These are phyloP conservation scores for Colletotrichum phormii DNA, from an alignment of 2,329 filamentous ascomycete genomes.

Conservation along the genomic window DNA sequence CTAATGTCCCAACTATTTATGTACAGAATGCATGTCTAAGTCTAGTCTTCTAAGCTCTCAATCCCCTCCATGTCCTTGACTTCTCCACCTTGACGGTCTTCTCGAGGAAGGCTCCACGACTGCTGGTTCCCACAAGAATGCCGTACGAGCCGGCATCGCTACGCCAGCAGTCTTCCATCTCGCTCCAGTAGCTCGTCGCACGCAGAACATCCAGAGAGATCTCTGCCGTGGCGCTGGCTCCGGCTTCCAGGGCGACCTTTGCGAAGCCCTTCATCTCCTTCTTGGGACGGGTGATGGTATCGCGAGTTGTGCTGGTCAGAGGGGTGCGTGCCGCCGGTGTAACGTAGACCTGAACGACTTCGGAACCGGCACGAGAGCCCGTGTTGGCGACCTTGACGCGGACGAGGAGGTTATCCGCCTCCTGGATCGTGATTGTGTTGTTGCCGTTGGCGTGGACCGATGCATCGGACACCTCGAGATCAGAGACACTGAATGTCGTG, in stretches of 20 bases:
- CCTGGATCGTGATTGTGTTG: constrained; percentile 57
- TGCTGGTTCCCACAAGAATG: constrained; percentile 50
- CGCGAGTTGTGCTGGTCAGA: constrained; percentile 35
- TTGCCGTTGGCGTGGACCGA: constrained; percentile 45
- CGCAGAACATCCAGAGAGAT: constrained; percentile 47
- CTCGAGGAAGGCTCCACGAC: constrained; percentile 40
- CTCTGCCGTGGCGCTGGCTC: constrained; percentile 46
- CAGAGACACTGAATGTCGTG: constrained; percentile 68
- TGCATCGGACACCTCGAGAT: constrained; percentile 53
- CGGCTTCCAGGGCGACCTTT: constrained; percentile 52
- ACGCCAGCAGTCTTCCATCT: constrained; percentile 52
- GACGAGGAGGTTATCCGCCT: constrained; percentile 9
- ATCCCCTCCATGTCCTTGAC: constrained; percentile 32
- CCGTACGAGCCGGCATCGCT: constrained; percentile 51
- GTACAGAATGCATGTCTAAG: background rate
- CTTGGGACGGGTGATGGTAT: constrained; percentile 47
- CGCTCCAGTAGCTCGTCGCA: constrained; percentile 55
- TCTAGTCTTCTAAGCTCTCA: constrained; percentile 15
- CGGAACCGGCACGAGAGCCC: constrained; percentile 40
- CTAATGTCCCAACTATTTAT: background rate
- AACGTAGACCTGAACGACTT: constrained; percentile 47
- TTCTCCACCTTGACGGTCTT: constrained; percentile 28
- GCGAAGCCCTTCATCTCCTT: constrained; percentile 58
- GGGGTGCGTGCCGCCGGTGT: constrained; percentile 40
- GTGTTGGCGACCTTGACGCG: constrained; percentile 60